Base-by-base conservation (phyloP, 441 rosid genomes). In the Kokia cookei region DNA sequence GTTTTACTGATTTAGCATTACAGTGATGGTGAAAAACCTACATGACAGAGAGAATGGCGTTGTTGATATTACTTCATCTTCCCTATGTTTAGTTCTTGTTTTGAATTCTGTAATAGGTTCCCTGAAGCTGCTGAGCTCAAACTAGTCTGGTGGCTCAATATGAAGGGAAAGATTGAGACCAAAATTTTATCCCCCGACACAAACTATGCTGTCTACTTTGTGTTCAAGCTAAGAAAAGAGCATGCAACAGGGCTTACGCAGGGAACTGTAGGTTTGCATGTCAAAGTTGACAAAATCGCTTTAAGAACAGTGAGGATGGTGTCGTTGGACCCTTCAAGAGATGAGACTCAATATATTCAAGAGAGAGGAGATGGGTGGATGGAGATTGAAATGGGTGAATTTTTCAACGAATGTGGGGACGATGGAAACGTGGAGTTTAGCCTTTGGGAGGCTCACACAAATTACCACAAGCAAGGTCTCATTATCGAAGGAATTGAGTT, bases 401-500 rank as follows among this genome's bases (percentile, higher is more conserved):
- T 85, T 69, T 68, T 43, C 42, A 78, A 65, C 3, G 54, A 61
- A 9, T 1, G 64, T 70, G 86, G 79, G 3, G 84, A 62, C 35
- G 79, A 55, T 59, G 82, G 79, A 29, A 67, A 37, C 1, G 10
- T 86, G 62, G 73, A 74, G 43, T 58, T 69, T 42, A 60, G 22
- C 65, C 2, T 87, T 0, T 32, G 24, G 77, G 84, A 87, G 70
- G 75, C 76, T 66, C 35, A 57, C 24, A 0, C 8, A 15, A 14
- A 0, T 22, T 60, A 45, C 19, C 9, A 12, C 29, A 83, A 78
- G 80, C 0, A n/a, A 2, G 87, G 89, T 43, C 75, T 87, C 68
- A 26, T 87, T 47, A 27, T 87, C 2, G 81, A 85, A 63, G 93
- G 88, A 27, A 78, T 89, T 17, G 91, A 83, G 29, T 61, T 87